phyloP scores from a whole-genome alignment of 1,284 basidiomycete species.

The Schizophyllum commune region DNA sequence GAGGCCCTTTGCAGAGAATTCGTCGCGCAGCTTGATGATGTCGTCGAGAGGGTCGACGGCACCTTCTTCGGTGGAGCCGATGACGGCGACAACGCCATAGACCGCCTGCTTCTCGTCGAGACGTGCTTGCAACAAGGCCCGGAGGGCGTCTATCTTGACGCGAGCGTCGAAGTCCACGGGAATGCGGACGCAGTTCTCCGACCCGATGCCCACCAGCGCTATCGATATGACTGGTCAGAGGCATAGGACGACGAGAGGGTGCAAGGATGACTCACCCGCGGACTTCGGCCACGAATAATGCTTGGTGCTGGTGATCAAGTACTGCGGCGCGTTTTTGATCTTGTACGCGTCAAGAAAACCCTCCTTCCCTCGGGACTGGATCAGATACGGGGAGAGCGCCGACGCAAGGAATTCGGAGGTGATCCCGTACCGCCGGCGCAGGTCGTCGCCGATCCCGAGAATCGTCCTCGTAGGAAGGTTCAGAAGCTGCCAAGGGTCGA shows the following conservation, averaged over 20 bases:
- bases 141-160: slow-evolving; percentile 24
- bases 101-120: slow-evolving; percentile 24
- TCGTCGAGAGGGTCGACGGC: slow-evolving; percentile 34
- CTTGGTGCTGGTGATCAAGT: slow-evolving; percentile 25
- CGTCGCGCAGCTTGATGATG: slow-evolving; percentile 26
- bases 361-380: slow-evolving; percentile 31
- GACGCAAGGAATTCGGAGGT: not conserved
- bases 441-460: not conserved
- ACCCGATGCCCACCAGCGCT: slow-evolving; percentile 38
- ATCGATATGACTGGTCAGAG: not conserved
- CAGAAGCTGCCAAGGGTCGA: slow-evolving; percentile 24
- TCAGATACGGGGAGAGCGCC: slow-evolving; percentile 17
- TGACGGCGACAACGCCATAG: slow-evolving; percentile 36
- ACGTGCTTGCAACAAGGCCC: slow-evolving; percentile 22
- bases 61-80: slow-evolving; percentile 40
- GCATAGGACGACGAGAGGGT: not conserved
- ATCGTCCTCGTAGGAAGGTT: slow-evolving; percentile 15
- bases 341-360: slow-evolving; percentile 19
- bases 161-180: slow-evolving; percentile 30
- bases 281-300: slow-evolving; percentile 45
- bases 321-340: slow-evolving; percentile 16
- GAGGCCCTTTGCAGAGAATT: slow-evolving; percentile 7
- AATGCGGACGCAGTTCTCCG: slow-evolving; percentile 27
- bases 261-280: slow-evolving; percentile 30
- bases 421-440: not conserved